Evolutionary conservation across 306 rosid species (phyloP).

Genomic region (Aeschynomene evenia): DNA sequence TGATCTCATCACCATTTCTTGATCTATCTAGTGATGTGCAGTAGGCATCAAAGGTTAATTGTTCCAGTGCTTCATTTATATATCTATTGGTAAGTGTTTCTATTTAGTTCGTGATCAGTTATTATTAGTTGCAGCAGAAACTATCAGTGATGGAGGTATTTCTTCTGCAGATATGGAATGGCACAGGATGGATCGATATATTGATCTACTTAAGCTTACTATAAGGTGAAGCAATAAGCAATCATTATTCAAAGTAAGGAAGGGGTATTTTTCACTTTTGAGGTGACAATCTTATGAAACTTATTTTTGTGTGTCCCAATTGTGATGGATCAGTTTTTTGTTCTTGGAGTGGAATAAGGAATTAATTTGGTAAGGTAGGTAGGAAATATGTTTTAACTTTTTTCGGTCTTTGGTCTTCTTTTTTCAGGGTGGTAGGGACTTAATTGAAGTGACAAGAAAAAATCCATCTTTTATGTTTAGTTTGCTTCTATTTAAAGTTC

Average conservation of each 20-base stretch:
- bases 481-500: slow-evolving; percentile 40
- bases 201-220: not conserved
- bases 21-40: not conserved
- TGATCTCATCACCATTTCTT: not conserved
- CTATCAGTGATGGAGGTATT: not conserved
- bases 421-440: slow-evolving; percentile 34
- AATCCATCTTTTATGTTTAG: slow-evolving; percentile 28
- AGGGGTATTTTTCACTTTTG: not conserved
- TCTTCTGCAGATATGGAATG: slow-evolving; percentile 15
- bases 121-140: not conserved
- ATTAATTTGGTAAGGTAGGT: slow-evolving; percentile 25
- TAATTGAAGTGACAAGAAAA: slow-evolving; percentile 20
- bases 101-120: slow-evolving; percentile 4
- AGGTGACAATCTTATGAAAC: not conserved
- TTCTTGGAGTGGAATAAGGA: slow-evolving; percentile 10
- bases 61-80: slow-evolving; percentile 3
- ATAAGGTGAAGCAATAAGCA: not conserved
- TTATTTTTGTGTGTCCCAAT: not conserved
- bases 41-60: slow-evolving; percentile 2
- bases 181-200: slow-evolving; percentile 1
- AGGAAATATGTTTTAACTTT: not conserved
- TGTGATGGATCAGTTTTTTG: slow-evolving; percentile 14
- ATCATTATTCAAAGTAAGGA: not conserved
- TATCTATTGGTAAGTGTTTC: slow-evolving; percentile 17
- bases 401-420: not conserved